These are phyloP conservation scores for Orobanche coerulescens DNA, from an alignment of 257 asterid genomes.

Conservation along the genomic window DNA sequence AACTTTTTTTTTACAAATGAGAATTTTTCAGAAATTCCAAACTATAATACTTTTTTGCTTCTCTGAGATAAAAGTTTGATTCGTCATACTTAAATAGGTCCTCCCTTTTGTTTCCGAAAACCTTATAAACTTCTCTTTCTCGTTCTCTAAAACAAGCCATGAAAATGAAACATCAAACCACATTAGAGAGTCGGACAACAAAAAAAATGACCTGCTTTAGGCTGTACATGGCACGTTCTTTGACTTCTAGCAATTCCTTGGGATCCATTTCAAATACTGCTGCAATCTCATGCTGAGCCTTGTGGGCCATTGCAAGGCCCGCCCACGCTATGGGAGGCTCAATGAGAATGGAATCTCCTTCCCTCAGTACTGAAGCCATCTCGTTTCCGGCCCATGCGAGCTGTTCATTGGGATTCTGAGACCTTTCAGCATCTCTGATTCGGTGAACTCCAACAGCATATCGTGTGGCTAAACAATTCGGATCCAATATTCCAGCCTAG, in stretches of 20 bases:
- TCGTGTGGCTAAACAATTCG: conserved; percentile 92
- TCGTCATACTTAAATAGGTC: neutral
- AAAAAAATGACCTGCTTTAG: conserved; percentile 65
- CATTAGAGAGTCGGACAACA: neutral
- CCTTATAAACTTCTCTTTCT: neutral
- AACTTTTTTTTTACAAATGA: neutral
- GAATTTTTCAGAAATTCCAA: neutral
- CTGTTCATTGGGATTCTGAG: conserved; percentile 88
- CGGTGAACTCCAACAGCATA: conserved; percentile 91
- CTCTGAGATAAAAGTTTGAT: neutral
- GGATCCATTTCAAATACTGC: conserved; percentile 75
- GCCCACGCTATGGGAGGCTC: conserved; percentile 93
- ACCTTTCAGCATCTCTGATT: conserved; percentile 89
- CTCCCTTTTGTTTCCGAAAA: neutral
- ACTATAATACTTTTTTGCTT: neutral
- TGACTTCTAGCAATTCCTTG: conserved; percentile 64
- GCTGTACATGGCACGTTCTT: conserved; percentile 76
- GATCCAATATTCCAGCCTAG: conserved; percentile 92
- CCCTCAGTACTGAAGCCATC: conserved; percentile 92
- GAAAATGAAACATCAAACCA: conserved; percentile 12
- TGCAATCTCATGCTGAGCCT: conserved; percentile 92
- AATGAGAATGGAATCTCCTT: conserved; percentile 66
- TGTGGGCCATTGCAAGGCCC: conserved; percentile 92
- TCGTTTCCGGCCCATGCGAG: conserved; percentile 97
- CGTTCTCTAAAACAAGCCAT: neutral